Evolutionary conservation across 352 stramenopile species (phyloP).

Genomic region (Phytophthora meadii): DNA sequence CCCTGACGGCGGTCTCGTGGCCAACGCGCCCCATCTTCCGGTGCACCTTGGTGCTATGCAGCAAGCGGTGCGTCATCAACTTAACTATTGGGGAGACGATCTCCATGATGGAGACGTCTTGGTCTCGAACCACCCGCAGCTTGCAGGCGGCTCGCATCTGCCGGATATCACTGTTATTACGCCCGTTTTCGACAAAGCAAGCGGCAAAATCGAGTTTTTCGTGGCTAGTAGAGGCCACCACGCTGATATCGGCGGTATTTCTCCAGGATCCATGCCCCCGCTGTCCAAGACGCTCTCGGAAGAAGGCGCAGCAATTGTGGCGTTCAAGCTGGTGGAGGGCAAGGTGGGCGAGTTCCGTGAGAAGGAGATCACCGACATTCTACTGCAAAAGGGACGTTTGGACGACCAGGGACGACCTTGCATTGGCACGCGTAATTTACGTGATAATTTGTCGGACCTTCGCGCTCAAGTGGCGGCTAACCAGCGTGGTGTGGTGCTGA

Average conservation of each 20-base stretch:
- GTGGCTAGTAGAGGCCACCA: constrained; percentile 98
- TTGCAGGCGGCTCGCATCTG: constrained; percentile 97
- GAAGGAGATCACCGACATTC: constrained; percentile 95
- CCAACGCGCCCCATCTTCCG: constrained; percentile 98
- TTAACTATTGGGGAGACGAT: constrained; percentile 90
- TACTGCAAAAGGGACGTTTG: constrained; percentile 90
- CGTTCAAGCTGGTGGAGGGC: constrained; percentile 98
- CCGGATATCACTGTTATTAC: constrained; percentile 99
- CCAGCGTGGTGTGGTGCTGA: constrained; percentile 95
- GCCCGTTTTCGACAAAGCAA: constrained; percentile 95
- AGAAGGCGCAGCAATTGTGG: constrained; percentile 99
- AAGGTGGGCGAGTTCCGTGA: constrained; percentile 96
- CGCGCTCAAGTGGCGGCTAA: constrained; percentile 98
- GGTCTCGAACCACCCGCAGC: constrained; percentile 98
- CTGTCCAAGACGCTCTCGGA: constrained; percentile 96
- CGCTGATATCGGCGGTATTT: constrained; percentile 98
- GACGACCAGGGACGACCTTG: constrained; percentile 82
- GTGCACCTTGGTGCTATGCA: constrained; percentile 99
- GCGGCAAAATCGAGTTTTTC: constrained; percentile 97
- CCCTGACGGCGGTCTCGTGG: constrained; percentile 97
- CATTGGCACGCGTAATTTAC: constrained; percentile 96
- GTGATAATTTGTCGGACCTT: constrained; percentile 98
- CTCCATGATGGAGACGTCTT: constrained; percentile 97
- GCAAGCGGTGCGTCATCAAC: constrained; percentile 96
- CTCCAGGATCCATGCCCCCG: constrained; percentile 95